Percentiles rank a stretch among this genome's conserved stretches.
Evolutionary conservation across 1,284 basidiomycete species (phyloP).

Genomic region (Rhodotorula sp.): DNA sequence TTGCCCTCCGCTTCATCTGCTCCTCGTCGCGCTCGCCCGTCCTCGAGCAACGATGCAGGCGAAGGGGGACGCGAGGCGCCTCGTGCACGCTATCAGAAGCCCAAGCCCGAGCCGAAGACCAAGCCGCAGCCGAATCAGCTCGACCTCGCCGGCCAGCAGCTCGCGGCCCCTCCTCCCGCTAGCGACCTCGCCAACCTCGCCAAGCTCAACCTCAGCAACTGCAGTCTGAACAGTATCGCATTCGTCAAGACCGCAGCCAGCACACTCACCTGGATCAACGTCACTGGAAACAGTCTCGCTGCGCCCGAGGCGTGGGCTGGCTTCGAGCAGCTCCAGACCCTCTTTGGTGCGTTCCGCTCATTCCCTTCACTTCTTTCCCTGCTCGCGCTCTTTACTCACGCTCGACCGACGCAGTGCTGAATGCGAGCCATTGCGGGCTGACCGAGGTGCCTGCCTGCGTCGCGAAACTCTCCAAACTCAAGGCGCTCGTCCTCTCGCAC

Average conservation of each 20-base stretch:
- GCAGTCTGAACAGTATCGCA: conserved; percentile 16
- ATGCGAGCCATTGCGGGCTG: conserved; percentile 35
- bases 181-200: conserved; percentile 9
- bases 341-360: conserved; percentile 30
- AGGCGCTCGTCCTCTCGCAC: conserved; percentile 42
- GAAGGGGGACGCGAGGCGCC: neutral
- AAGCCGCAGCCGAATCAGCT: conserved; percentile 9
- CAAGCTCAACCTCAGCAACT: conserved; percentile 36
- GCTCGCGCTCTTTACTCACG: neutral
- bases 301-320: conserved; percentile 28
- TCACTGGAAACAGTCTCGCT: conserved; percentile 34
- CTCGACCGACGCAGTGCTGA: conserved; percentile 26
- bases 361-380: neutral
- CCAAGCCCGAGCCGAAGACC: neutral
- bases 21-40: neutral
- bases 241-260: conserved; percentile 22
- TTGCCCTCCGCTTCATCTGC: neutral
- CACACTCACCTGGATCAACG: conserved; percentile 37
- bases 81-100: neutral
- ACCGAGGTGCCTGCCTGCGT: conserved; percentile 29
- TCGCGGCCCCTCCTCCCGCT: conserved; percentile 17
- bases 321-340: conserved; percentile 23
- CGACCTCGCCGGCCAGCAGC: conserved; percentile 20
- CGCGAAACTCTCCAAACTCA: conserved; percentile 33
- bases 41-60: neutral